phyloP scores from a whole-genome alignment of 805 yeast species.

The Nakazawaea wickerhamii region DNA sequence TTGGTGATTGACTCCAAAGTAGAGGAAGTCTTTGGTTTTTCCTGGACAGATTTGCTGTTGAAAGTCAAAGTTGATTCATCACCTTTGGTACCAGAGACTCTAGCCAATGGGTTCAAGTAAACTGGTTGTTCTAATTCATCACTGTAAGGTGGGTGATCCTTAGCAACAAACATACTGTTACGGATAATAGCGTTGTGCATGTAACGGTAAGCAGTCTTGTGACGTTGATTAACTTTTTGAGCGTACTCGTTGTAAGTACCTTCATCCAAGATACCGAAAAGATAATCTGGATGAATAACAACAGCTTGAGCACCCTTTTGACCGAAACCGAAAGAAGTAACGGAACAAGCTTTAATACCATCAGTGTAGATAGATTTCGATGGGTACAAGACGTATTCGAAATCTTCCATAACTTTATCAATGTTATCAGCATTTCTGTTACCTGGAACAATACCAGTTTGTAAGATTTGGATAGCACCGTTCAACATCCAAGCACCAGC shows the following conservation, averaged over 20 bases:
- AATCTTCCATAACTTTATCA: slow-evolving; percentile 77
- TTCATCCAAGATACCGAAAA: slow-evolving; percentile 76
- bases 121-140: slow-evolving; percentile 86
- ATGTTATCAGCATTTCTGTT: slow-evolving; percentile 98
- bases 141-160: slow-evolving; percentile 88
- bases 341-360: slow-evolving; percentile 94
- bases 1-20: slow-evolving; percentile 57
- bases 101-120: slow-evolving; percentile 93
- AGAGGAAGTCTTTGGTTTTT: slow-evolving; percentile 35
- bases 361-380: slow-evolving; percentile 90
- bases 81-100: slow-evolving; percentile 40
- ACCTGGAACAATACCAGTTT: slow-evolving; percentile 95
- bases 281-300: slow-evolving; percentile 87
- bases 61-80: slow-evolving; percentile 37
- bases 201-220: slow-evolving; percentile 87
- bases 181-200: slow-evolving; percentile 91
- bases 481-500: slow-evolving; percentile 99
- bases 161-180: slow-evolving; percentile 87
- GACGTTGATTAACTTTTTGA: slow-evolving; percentile 68
- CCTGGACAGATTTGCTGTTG: slow-evolving; percentile 47
- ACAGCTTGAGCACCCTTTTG: slow-evolving; percentile 98
- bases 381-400: slow-evolving; percentile 87
- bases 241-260: slow-evolving; percentile 67
- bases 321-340: slow-evolving; percentile 98
- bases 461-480: slow-evolving; percentile 92